These are phyloP conservation scores for Malus hybrid DNA, from an alignment of 331 rosid genomes.

Conservation along the genomic window DNA sequence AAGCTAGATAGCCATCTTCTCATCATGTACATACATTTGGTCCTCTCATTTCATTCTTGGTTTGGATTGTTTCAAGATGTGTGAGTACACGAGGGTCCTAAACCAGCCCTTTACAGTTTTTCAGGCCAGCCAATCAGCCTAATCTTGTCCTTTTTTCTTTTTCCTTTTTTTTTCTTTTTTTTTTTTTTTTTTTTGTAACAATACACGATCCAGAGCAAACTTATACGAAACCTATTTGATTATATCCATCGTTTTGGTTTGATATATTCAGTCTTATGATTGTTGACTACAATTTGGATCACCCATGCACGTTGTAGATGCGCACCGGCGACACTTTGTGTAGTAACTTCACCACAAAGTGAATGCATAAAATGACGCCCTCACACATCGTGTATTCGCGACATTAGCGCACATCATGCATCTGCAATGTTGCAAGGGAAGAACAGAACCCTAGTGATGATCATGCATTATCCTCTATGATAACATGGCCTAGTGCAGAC, in stretches of 20 bases:
- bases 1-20: not conserved
- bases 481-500: not conserved
- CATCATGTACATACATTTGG: not conserved
- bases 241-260: no score
- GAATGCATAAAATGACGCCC: not conserved
- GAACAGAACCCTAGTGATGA: not conserved
- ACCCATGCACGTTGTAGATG: not conserved
- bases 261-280: not conserved
- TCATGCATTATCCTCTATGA: not conserved
- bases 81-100: not conserved
- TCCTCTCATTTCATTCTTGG: slow-evolving; percentile 2
- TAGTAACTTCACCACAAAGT: not conserved
- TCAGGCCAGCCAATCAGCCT: not conserved
- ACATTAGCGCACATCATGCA: not conserved
- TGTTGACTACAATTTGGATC: not conserved
- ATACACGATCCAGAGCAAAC: no score
- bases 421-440: not conserved
- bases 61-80: not conserved
- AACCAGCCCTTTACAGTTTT: not conserved
- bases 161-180: no score
- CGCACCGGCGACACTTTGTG: not conserved
- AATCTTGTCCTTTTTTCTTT: not conserved
- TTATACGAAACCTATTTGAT: no score
- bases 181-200: no score
- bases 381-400: not conserved